Conservation (phyloP, 257 asterid genomes). For the Solanum clarkiae region DNA sequence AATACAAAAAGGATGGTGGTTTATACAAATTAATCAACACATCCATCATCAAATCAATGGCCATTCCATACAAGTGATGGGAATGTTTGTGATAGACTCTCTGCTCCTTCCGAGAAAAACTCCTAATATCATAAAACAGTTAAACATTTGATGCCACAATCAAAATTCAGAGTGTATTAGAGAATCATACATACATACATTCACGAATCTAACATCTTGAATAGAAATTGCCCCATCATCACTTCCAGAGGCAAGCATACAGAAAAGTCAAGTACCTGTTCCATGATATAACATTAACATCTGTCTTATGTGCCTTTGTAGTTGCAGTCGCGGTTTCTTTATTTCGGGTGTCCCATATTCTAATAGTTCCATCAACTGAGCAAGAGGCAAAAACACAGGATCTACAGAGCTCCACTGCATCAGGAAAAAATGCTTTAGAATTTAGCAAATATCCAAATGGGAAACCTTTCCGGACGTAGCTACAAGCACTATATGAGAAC, state of each 20-base stretch:
- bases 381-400: constrained; percentile 73
- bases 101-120: not conserved
- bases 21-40: not conserved
- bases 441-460: not conserved
- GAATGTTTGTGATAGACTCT: too few species aligned
- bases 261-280: constrained; percentile 45
- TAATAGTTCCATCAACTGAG: constrained; percentile 78
- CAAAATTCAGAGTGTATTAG: not conserved
- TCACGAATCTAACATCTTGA: constrained; percentile 70
- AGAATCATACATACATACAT: constrained; percentile 18
- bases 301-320: constrained; percentile 68
- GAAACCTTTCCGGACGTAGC: too few species aligned
- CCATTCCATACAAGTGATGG: too few species aligned
- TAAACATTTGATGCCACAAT: not conserved
- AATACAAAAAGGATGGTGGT: not conserved
- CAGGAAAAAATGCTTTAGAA: not conserved
- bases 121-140: not conserved
- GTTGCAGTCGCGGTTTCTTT: constrained; percentile 70
- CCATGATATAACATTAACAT: constrained; percentile 95
- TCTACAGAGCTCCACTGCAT: constrained; percentile 96
- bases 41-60: not conserved
- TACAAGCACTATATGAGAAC: constrained; percentile 6
- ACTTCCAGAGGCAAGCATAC: constrained; percentile 67
- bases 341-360: constrained; percentile 78
- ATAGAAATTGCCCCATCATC: constrained; percentile 87